Percentiles rank a stretch among this genome's conserved stretches.
Evolutionary conservation across 2,329 filamentous ascomycete species (phyloP).

Genomic region (Aspergillus fructus): DNA sequence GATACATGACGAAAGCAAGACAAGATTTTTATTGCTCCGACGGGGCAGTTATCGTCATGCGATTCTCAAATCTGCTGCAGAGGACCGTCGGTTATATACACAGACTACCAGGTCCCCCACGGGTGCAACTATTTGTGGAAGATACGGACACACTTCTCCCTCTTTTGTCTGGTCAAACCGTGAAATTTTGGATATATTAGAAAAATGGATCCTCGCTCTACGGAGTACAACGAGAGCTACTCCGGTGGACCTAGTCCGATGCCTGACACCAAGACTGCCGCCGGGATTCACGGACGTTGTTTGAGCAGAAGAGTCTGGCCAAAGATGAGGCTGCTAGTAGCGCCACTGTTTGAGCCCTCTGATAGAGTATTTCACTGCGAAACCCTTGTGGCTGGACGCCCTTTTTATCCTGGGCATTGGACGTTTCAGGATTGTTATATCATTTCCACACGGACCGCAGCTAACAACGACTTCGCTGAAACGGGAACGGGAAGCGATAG

Average conservation of each 20-base stretch:
- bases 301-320: too few species aligned
- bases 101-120: neutral
- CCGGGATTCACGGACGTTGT: neutral
- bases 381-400: neutral
- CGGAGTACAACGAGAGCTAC: neutral
- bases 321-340: neutral
- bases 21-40: neutral
- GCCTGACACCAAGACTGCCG: neutral
- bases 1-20: slow-evolving; percentile 7
- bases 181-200: neutral
- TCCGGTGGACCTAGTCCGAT: slow-evolving; percentile 4
- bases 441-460: neutral
- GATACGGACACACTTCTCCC: neutral
- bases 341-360: neutral
- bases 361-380: neutral
- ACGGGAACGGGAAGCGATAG: neutral
- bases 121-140: slow-evolving; percentile 4
- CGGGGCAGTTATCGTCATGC: neutral
- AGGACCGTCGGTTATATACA: slow-evolving; percentile 2
- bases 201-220: neutral
- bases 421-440: neutral
- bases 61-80: neutral
- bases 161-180: neutral
- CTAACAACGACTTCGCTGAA: neutral
- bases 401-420: neutral